Base-by-base conservation (phyloP, 2,329 filamentous ascomycete species). In the Rachicladosporium sp. region DNA sequence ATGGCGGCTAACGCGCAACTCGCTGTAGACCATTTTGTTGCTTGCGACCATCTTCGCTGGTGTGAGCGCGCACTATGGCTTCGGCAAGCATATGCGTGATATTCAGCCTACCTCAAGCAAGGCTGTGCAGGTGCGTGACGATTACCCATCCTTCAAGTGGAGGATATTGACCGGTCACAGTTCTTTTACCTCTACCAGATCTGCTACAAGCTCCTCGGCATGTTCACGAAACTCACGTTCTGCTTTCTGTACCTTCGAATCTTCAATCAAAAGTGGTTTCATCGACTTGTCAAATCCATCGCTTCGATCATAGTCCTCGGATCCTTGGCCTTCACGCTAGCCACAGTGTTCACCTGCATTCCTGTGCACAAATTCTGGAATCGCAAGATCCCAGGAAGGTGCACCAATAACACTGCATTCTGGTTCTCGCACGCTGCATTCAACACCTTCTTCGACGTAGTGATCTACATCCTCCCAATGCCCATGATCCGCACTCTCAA, bases 381-480 rank as follows among this genome's bases (percentile, higher is more conserved):
- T 33, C 37, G 33, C 10, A 31, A 13, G 23, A 30, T 47, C 3
- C 19, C 8, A 6, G 46, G 47, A 10, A n/a, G 40, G 12, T 54
- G 52, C 35, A 41, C 45, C 10, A 37, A 46, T 34, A 49, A 45
- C 36, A 43, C 37, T 11, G 43, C 38, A 3, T 54, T 54, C 38
- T 54, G 50, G 46, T 54, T 49, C 34, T 46, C 50, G 6, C 50
- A 56, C 38, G 50, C 46, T 4, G 45, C 44, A 1, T 55, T 52
- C 44, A 56, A 54, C 35, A 50, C 47, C 2, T 30, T 51, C 7
- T 46, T 51, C 42, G 53, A 56, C 21, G 36, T 56, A 31, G 38
- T 54, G 4, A 51, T 58, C 37, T 56, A 48, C 43, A 12, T 49
- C 33, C 43, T 58, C 7, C 55, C 54, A 3, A 47, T 58, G 10